Percentiles rank a stretch among this genome's conserved stretches.
These are phyloP conservation scores for Fusarium sp. DNA, from an alignment of 2,329 filamentous ascomycete species.

Conservation along the genomic window DNA sequence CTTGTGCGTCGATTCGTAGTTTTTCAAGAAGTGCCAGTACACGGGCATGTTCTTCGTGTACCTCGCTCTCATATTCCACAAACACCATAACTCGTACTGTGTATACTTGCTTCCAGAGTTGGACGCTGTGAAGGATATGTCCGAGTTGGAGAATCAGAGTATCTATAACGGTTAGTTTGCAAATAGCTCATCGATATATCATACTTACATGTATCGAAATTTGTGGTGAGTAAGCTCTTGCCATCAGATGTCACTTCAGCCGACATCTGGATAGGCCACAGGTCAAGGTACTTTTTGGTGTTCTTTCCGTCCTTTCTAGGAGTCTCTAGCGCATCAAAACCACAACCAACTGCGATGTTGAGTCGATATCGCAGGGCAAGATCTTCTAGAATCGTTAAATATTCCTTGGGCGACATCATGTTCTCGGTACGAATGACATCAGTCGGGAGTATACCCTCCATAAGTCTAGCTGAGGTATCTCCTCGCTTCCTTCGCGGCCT, in stretches of 20 bases:
- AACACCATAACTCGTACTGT: constrained; percentile 83
- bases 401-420: constrained; percentile 76
- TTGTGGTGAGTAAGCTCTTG: constrained; percentile 80
- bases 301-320: constrained; percentile 69
- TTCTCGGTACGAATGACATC: constrained; percentile 75
- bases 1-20: constrained; percentile 81
- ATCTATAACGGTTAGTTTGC: constrained; percentile 54
- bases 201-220: constrained; percentile 85
- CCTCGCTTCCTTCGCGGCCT: constrained; percentile 58
- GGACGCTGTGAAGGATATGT: constrained; percentile 84
- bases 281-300: constrained; percentile 81
- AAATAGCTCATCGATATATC: neutral
- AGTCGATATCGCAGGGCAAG: constrained; percentile 80
- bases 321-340: constrained; percentile 80
- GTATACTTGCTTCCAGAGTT: constrained; percentile 80
- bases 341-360: constrained; percentile 86
- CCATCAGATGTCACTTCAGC: constrained; percentile 78
- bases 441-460: constrained; percentile 72
- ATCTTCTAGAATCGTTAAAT: constrained; percentile 86
- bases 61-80: constrained; percentile 87
- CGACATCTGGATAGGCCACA: constrained; percentile 96
- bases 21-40: constrained; percentile 82
- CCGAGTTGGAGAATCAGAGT: constrained; percentile 88
- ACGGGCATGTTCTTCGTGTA: constrained; percentile 79
- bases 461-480: constrained; percentile 65